Conservation (phyloP, 163 green algal species). For the Picocystis sp. region DNA sequence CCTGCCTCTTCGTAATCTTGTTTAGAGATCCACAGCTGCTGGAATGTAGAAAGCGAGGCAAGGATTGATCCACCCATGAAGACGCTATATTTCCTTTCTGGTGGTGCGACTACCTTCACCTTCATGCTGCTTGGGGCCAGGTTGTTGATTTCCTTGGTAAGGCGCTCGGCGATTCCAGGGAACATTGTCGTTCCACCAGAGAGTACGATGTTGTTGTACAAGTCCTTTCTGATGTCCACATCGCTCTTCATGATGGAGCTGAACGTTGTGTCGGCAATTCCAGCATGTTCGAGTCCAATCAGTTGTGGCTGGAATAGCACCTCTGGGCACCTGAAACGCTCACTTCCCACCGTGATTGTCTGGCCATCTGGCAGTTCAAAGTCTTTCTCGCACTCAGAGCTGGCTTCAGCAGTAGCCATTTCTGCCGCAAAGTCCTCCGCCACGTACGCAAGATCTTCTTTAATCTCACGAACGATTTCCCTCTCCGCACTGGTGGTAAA, state of each 20-base stretch:
- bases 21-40: constrained; percentile 9
- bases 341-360: constrained; percentile 3
- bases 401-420: constrained; percentile 10
- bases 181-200: constrained; percentile 82
- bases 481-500: constrained; percentile 6
- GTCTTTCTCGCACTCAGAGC: constrained; percentile 18
- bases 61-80: constrained; percentile 8
- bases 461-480: constrained; percentile 8
- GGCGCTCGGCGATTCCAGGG: constrained; percentile 28
- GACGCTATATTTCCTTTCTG: constrained; percentile 9
- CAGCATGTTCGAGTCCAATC: constrained; percentile 5
- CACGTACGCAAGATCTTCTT: constrained; percentile 3
- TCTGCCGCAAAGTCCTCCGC: constrained; percentile 5
- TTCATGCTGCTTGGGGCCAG: constrained; percentile 5
- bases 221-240: constrained; percentile 9
- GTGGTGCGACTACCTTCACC: constrained; percentile 6
- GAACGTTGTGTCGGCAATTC: constrained; percentile 2
- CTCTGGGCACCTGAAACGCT: constrained; percentile 7
- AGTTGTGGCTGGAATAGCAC: constrained; percentile 5
- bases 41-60: constrained; percentile 4
- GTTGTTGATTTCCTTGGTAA: constrained; percentile 8
- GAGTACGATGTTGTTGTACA: constrained; percentile 9
- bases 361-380: constrained; percentile 3
- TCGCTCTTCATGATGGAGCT: constrained; percentile 9
- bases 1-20: constrained; percentile 6